Percentiles rank a stretch among this genome's conserved stretches.
These are phyloP conservation scores for Acer saccharum DNA, from an alignment of 345 rosid genomes.

Conservation along the genomic window DNA sequence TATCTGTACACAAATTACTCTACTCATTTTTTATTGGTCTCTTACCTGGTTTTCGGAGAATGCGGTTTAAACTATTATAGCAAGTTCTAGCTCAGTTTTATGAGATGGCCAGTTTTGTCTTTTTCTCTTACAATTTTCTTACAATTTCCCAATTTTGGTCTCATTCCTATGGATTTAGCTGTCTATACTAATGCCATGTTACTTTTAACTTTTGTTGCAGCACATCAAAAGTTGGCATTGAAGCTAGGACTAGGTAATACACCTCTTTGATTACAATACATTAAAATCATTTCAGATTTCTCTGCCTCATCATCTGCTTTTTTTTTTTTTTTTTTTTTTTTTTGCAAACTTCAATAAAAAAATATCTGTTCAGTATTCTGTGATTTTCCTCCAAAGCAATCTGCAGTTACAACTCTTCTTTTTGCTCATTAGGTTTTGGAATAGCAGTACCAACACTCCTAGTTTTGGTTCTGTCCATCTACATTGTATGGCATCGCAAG, in stretches of 20 bases:
- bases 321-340: too few relatives aligned
- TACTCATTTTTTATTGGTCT: too few relatives aligned
- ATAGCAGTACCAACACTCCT: slow-evolving; percentile 12
- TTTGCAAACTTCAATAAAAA: not conserved
- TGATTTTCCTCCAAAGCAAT: not conserved
- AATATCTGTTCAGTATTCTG: too few relatives aligned
- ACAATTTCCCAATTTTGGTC: too few relatives aligned
- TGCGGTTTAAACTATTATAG: too few relatives aligned
- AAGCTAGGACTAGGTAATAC: not conserved
- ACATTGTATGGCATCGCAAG: slow-evolving; percentile 14
- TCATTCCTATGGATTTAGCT: too few relatives aligned
- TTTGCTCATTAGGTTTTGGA: slow-evolving; percentile 31
- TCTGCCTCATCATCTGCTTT: not conserved
- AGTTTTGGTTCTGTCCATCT: slow-evolving; percentile 6
- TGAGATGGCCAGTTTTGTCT: not conserved
- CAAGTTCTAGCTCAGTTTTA: not conserved
- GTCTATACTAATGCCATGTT: not conserved
- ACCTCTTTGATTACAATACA: too few relatives aligned
- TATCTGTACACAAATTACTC: too few relatives aligned
- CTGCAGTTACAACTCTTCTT: not conserved
- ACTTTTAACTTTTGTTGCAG: not conserved
- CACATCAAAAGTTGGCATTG: too few relatives aligned
- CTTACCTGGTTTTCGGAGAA: not conserved
- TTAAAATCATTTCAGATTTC: not conserved
- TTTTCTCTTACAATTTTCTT: too few relatives aligned